Evolutionary conservation across 371 early-diverging fungal species (phyloP), one percentile per base, ranked within the genome.

Genomic region (Lichtheimia corymbifera): DNA sequence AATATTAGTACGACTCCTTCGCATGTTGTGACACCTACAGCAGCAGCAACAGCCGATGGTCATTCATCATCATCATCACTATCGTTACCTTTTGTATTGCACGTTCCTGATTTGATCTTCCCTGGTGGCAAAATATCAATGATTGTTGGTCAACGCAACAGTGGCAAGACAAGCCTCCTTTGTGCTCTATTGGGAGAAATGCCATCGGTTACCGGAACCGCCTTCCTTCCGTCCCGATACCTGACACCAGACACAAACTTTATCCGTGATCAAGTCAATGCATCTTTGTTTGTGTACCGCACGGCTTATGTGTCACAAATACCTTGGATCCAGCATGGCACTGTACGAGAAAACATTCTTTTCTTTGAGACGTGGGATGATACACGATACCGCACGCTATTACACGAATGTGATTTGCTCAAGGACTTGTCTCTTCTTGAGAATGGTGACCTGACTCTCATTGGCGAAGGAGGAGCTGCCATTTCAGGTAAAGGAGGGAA

Each of bases 361-460:
- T 95, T 95, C 70, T 92, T 93, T 24, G 74, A 81, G n/a, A 62
- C 75, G 0, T 92, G 80, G 71, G 85, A 89, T 50, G 79, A 80
- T 51, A 73, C 74, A 1, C 72, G 89, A 13, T 92, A 92, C 58
- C 77, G 83, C 57, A 72, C 84, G 7, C 89, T 91, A 0, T 68
- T 92, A 42, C 79, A 82, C 24, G 79, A 84, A 35, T 91, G 91
- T 18, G 87, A 85, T 30, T 66, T 92, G 7, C 72, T 86, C 40
- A 71, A 87, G 17, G 98, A 97, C 62, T 69, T 98, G 22, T 84
- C 88, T 3, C 80, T 83, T 6, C 71, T 97, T 47, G 78, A 80
- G 1, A 77, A 85, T 35, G 95, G 95, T 3, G 98, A 97, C 69
- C 63, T 83, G 68, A 97, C 97, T 0, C 85, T 87, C 66, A 85